Percentiles rank a stretch among this genome's conserved stretches.
These are phyloP conservation scores for Mortierella sp. DNA, from an alignment of 371 early-diverging fungal species.

Conservation along the genomic window DNA sequence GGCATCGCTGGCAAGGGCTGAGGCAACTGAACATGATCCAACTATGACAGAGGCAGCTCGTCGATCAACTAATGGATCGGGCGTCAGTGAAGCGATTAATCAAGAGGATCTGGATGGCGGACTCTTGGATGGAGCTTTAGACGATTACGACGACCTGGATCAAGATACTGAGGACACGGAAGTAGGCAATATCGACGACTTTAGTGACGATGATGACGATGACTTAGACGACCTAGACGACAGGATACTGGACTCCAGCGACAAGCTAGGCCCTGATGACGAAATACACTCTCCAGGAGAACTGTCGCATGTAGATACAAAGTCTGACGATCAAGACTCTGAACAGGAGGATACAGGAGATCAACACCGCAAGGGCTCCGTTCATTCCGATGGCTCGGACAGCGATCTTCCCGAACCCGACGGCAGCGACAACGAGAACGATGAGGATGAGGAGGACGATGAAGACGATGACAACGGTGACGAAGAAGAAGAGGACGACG, in stretches of 20 bases:
- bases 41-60: conserved; percentile 19
- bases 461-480: conserved; percentile 30
- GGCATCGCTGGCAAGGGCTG: conserved; percentile 12
- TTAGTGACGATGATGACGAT: conserved; percentile 42
- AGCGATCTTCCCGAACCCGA: conserved; percentile 49
- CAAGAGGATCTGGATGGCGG: conserved; percentile 47
- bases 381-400: conserved; percentile 44
- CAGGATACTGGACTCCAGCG: conserved; percentile 8
- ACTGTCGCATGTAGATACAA: conserved; percentile 9
- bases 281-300: conserved; percentile 17
- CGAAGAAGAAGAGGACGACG: conserved; percentile 21
- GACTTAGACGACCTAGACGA: conserved; percentile 31
- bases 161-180: conserved; percentile 53
- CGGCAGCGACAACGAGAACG: conserved; percentile 38
- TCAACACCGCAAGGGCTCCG: conserved; percentile 11
- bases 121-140: conserved; percentile 46
- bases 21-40: conserved; percentile 18
- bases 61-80: conserved; percentile 5
- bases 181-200: conserved; percentile 45
- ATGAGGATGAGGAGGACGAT: conserved; percentile 22
- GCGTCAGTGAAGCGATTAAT: conserved; percentile 26
- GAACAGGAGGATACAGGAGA: conserved; percentile 19
- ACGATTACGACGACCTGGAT: conserved; percentile 48
- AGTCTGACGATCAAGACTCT: conserved; percentile 25
- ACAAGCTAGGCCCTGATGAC: conserved; percentile 6